phyloP scores from a whole-genome alignment of 768 basidiomycete species.

The Amanita muscaria region DNA sequence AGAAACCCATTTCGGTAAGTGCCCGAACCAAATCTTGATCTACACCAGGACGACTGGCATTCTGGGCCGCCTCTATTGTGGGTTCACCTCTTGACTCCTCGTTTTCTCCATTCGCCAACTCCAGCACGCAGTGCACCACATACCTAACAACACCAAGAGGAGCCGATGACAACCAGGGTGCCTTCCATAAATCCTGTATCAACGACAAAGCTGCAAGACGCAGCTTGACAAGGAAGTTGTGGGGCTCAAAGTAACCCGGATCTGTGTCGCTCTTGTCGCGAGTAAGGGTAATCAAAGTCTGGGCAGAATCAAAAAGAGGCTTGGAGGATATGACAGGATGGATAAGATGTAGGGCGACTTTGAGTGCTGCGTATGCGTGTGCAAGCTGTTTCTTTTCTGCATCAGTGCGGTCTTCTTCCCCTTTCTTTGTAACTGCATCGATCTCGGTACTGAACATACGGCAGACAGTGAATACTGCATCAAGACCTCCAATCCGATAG shows the following conservation, averaged over 20 bases:
- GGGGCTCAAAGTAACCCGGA: slow-evolving; percentile 72
- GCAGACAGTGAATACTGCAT: slow-evolving; percentile 54
- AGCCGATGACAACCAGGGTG: slow-evolving; percentile 70
- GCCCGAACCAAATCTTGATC: slow-evolving; percentile 77
- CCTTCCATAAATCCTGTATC: slow-evolving; percentile 66
- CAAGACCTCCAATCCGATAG: slow-evolving; percentile 61
- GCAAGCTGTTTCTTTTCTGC: slow-evolving; percentile 53
- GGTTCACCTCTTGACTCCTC: slow-evolving; percentile 55
- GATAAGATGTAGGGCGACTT: slow-evolving; percentile 72
- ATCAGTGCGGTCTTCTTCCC: slow-evolving; percentile 49
- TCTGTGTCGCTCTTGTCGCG: slow-evolving; percentile 77
- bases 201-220: slow-evolving; percentile 64
- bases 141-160: slow-evolving; percentile 69
- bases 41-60: slow-evolving; percentile 28
- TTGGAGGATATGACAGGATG: slow-evolving; percentile 71
- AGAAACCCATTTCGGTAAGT: slow-evolving; percentile 95
- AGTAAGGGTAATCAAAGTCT: slow-evolving; percentile 63
- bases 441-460: slow-evolving; percentile 47
- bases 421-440: slow-evolving; percentile 38
- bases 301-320: slow-evolving; percentile 76
- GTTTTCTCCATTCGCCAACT: slow-evolving; percentile 73
- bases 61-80: slow-evolving; percentile 22
- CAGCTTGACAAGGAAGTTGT: slow-evolving; percentile 79
- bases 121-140: slow-evolving; percentile 69
- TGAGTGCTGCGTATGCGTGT: slow-evolving; percentile 74